Conservation (phyloP, 2,329 filamentous ascomycete genomes). For the Thermochaetoides dissita region DNA sequence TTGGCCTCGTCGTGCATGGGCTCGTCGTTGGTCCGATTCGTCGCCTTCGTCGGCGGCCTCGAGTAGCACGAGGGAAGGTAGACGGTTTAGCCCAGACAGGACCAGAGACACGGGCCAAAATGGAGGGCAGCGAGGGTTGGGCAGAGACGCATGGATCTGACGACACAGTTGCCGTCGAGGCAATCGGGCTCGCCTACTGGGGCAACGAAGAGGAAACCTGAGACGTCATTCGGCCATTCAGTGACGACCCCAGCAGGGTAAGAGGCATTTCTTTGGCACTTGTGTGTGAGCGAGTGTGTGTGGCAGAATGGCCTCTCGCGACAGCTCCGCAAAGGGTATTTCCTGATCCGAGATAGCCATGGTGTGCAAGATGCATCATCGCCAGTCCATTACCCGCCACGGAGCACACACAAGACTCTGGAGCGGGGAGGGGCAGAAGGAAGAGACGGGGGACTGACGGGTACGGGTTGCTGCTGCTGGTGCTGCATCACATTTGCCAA, state of each 20-base stretch:
- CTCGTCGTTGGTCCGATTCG: constrained; percentile 8
- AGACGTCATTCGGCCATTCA: too few species aligned
- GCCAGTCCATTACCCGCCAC: too few species aligned
- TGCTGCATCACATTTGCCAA: too few species aligned
- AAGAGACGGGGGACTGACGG: too few species aligned
- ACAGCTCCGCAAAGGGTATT: not conserved
- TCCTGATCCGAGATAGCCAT: too few species aligned
- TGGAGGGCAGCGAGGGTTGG: constrained; percentile 8
- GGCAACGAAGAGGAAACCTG: not conserved
- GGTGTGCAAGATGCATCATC: too few species aligned
- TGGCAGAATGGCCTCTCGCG: not conserved
- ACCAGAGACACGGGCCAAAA: not conserved
- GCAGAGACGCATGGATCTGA: constrained; percentile 16
- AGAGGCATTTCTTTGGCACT: not conserved
- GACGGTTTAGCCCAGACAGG: not conserved
- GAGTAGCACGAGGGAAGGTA: too few species aligned
- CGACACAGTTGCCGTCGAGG: constrained; percentile 1
- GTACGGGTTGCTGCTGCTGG: too few species aligned
- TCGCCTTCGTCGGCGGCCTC: not conserved
- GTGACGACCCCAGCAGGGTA: too few species aligned
- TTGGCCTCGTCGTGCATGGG: constrained; percentile 12
- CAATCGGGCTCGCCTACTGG: not conserved
- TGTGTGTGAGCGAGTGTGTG: not conserved
- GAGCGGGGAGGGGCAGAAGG: too few species aligned
- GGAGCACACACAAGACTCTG: too few species aligned